These are phyloP conservation scores for Reutealis trisperma DNA, from an alignment of 345 rosid genomes.

Conservation along the genomic window DNA sequence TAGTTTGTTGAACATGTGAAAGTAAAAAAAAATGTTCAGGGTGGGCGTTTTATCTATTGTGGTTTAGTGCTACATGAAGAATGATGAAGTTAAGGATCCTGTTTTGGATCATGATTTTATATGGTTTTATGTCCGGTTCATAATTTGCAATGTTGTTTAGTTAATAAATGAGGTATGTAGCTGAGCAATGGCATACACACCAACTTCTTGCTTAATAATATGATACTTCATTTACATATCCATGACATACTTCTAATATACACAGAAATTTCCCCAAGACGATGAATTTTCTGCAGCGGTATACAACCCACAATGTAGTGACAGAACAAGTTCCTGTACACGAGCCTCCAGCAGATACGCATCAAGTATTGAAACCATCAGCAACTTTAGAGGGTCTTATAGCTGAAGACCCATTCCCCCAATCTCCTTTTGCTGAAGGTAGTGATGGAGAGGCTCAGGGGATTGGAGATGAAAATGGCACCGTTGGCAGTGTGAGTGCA, in stretches of 20 bases:
- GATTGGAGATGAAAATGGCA: conserved; percentile 35
- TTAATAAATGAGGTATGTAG: background rate
- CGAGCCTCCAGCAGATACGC: conserved; percentile 46
- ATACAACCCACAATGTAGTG: conserved; percentile 36
- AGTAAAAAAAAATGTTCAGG: background rate
- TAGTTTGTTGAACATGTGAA: background rate
- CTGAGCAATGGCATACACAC: background rate
- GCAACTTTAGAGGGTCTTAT: conserved; percentile 66
- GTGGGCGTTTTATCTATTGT: background rate
- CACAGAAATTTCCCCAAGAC: conserved; percentile 24
- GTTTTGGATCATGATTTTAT: background rate
- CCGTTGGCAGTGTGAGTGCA: conserved; percentile 29
- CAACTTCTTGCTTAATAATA: background rate
- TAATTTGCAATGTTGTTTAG: background rate
- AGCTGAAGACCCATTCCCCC: conserved; percentile 65
- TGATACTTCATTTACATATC: background rate
- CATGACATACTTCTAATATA: background rate
- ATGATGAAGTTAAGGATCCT: background rate
- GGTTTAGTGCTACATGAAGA: background rate
- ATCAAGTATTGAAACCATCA: conserved; percentile 35
- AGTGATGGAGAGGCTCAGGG: conserved; percentile 39
- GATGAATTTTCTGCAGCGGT: conserved; percentile 89
- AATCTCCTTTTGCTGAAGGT: conserved; percentile 44
- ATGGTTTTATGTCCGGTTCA: background rate
- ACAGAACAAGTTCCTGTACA: conserved; percentile 46